phyloP scores from a whole-genome alignment of 1,284 basidiomycete genomes.

The Heterobasidion irregulare region DNA sequence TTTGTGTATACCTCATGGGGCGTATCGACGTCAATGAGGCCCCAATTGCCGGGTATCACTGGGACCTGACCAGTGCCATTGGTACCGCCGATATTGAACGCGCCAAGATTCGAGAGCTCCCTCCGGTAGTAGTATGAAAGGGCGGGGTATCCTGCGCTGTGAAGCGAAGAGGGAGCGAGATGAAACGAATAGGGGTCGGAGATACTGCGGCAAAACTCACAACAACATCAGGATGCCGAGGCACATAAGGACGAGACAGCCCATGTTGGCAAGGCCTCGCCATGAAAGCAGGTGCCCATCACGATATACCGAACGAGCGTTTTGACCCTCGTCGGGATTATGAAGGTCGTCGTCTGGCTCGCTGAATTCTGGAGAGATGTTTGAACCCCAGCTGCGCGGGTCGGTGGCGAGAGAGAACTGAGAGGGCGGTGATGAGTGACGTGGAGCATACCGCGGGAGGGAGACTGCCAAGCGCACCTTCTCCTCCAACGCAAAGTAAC shows the following conservation, averaged over 20 bases:
- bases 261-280: conserved; percentile 70
- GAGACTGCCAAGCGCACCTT: neutral
- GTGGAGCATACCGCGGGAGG: neutral
- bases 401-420: conserved; percentile 66
- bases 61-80: conserved; percentile 75
- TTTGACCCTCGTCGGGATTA: conserved; percentile 62
- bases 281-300: conserved; percentile 60
- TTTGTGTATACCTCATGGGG: conserved; percentile 55
- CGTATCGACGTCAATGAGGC: conserved; percentile 73
- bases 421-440: neutral
- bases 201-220: conserved; percentile 30
- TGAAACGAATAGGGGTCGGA: neutral
- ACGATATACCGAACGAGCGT: conserved; percentile 28
- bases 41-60: conserved; percentile 52
- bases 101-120: conserved; percentile 44
- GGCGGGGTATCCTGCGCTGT: conserved; percentile 78
- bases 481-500: neutral
- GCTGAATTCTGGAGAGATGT: conserved; percentile 45
- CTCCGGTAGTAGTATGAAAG: conserved; percentile 56
- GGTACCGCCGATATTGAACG: conserved; percentile 74
- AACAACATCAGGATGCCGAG: conserved; percentile 63
- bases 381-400: conserved; percentile 58
- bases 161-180: neutral
- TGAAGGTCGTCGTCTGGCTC: conserved; percentile 71
- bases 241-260: conserved; percentile 62